These are phyloP conservation scores for Taphrina deformans DNA, from an alignment of 1,139 yeast species.

Conservation along the genomic window DNA sequence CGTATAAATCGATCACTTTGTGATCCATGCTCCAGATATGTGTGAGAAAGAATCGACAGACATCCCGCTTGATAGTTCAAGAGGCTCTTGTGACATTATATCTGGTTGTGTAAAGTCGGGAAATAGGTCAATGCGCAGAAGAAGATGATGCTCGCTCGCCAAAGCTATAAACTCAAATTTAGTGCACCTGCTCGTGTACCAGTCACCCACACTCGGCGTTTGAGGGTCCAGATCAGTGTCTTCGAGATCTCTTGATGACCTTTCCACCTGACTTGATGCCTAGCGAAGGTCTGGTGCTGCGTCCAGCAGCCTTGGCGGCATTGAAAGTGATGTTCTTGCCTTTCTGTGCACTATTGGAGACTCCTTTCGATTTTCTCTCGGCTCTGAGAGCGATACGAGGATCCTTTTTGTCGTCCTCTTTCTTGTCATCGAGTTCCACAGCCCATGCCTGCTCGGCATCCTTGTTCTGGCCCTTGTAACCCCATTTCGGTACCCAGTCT, in stretches of 20 bases:
- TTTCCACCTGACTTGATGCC: slow-evolving; percentile 26
- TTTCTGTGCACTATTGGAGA: slow-evolving; percentile 23
- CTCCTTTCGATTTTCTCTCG: slow-evolving; percentile 43
- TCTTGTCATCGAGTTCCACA: slow-evolving; percentile 83
- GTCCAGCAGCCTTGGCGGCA: not conserved
- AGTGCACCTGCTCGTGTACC: too few relatives aligned
- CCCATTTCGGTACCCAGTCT: slow-evolving; percentile 99
- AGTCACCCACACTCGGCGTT: not conserved
- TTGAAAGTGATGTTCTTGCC: slow-evolving; percentile 26
- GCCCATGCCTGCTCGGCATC: slow-evolving; percentile 88
- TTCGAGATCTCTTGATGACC: slow-evolving; percentile 28
- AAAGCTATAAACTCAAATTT: not conserved
- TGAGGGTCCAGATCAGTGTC: slow-evolving; percentile 8
- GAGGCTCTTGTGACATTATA: too few relatives aligned
- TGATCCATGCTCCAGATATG: too few relatives aligned
- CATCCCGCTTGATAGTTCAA: too few relatives aligned
- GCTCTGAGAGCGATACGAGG: slow-evolving; percentile 35
- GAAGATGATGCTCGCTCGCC: not conserved
- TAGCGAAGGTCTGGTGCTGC: not conserved
- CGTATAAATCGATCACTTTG: too few relatives aligned
- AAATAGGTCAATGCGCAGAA: too few relatives aligned
- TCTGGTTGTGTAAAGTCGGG: too few relatives aligned
- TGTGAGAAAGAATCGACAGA: too few relatives aligned
- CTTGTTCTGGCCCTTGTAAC: slow-evolving; percentile 90
- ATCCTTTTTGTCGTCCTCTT: slow-evolving; percentile 30